phyloP scores from a whole-genome alignment of 768 basidiomycete species.

The Lyophyllum atratum region DNA sequence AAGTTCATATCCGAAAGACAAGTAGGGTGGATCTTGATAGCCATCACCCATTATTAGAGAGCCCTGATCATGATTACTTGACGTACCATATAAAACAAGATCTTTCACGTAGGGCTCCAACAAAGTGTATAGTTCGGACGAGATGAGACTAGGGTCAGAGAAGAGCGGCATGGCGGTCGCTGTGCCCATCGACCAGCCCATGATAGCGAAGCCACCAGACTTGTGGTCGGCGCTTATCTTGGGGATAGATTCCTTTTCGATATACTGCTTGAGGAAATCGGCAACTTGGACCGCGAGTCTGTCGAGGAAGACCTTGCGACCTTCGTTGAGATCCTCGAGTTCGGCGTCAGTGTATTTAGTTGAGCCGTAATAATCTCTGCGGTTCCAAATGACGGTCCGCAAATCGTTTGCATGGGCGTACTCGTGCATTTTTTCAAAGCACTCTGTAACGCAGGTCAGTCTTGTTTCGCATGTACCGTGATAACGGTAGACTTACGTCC shows the following conservation, averaged over 20 bases:
- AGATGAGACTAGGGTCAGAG: conserved; percentile 23
- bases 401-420: conserved; percentile 25
- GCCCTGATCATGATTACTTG: not conserved
- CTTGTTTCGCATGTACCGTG: not conserved
- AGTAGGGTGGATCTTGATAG: conserved; percentile 29
- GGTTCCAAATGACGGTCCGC: conserved; percentile 28
- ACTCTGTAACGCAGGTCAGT: not conserved
- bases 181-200: conserved; percentile 42
- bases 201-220: conserved; percentile 34
- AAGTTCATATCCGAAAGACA: conserved; percentile 28
- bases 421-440: conserved; percentile 20
- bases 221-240: conserved; percentile 25
- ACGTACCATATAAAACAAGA: conserved; percentile 34
- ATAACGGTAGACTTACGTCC: conserved; percentile 23
- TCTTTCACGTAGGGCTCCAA: conserved; percentile 32
- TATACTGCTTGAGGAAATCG: conserved; percentile 29
- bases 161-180: conserved; percentile 30
- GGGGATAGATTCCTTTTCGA: conserved; percentile 29
- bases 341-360: conserved; percentile 34
- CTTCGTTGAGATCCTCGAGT: conserved; percentile 28
- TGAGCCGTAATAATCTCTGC: conserved; percentile 36
- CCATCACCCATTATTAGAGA: too few species aligned
- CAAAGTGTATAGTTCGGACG: conserved; percentile 17
- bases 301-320: conserved; percentile 28
- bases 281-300: conserved; percentile 24